Percentiles rank a stretch among this genome's conserved stretches.
Conservation (phyloP, 2,329 filamentous ascomycete genomes). For the Colletotrichum falcatum region DNA sequence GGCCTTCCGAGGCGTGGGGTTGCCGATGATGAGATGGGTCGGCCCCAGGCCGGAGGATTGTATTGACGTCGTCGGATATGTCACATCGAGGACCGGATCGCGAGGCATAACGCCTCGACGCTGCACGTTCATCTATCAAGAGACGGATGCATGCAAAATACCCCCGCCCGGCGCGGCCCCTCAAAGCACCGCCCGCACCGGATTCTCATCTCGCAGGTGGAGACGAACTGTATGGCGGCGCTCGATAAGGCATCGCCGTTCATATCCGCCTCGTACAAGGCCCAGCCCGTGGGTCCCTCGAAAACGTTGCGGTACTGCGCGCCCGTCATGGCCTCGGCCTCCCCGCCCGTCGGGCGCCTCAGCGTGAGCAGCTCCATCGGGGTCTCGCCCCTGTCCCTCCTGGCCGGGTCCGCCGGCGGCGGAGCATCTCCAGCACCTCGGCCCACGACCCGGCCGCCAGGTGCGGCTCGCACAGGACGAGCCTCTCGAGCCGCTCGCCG, state of each 20-base stretch:
- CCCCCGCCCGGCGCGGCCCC: not conserved
- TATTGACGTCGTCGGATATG: no score
- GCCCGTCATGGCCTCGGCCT: not conserved
- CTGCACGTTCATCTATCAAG: not conserved
- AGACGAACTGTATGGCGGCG: not conserved
- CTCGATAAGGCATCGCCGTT: not conserved
- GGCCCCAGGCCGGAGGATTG: no score
- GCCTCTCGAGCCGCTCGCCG: not conserved
- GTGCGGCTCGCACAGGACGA: not conserved
- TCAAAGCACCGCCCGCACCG: not conserved
- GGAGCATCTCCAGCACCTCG: slow-evolving; percentile 6
- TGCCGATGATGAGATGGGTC: no score
- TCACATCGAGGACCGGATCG: no score
- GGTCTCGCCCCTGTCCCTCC: not conserved
- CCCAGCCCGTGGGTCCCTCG: not conserved
- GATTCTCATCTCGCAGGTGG: not conserved
- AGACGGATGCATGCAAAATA: not conserved
- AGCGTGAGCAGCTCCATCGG: not conserved
- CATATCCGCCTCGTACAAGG: not conserved
- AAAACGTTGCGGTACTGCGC: not conserved
- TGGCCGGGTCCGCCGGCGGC: not conserved
- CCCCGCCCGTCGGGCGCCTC: not conserved
- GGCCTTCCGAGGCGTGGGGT: no score
- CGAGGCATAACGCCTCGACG: not conserved
- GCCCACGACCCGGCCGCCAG: slow-evolving; percentile 4